A percentile compares a stretch with the other conserved stretches of the same genome.
These are phyloP conservation scores for Trichoderma oligosporum DNA, from an alignment of 2,329 filamentous ascomycete genomes.

Conservation along the genomic window DNA sequence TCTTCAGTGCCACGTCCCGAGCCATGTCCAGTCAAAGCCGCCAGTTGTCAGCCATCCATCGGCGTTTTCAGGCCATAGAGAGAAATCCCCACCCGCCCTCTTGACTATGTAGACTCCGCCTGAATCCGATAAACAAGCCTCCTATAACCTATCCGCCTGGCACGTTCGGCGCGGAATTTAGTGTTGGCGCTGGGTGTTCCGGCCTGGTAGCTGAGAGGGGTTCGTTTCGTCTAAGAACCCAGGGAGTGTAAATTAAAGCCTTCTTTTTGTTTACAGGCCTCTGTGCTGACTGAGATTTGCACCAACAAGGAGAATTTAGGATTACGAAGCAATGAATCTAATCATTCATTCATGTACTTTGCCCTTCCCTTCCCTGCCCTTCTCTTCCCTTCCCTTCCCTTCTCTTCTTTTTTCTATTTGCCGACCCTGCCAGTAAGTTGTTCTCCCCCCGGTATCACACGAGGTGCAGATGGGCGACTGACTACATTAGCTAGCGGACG, in stretches of 20 bases:
- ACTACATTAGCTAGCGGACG: background rate
- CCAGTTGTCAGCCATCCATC: background rate
- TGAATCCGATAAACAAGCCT: constrained; percentile 15
- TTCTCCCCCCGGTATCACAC: background rate
- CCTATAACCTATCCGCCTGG: constrained; percentile 16
- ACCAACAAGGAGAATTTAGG: too few relatives aligned
- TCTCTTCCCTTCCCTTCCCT: too few relatives aligned
- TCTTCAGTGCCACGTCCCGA: background rate
- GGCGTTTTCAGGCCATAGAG: background rate
- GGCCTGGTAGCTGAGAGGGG: background rate
- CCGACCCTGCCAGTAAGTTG: background rate
- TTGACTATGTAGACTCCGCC: constrained; percentile 11
- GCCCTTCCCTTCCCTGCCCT: too few relatives aligned
- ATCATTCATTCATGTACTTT: too few relatives aligned
- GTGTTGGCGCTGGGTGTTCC: background rate
- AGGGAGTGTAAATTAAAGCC: too few relatives aligned
- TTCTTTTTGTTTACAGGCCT: too few relatives aligned
- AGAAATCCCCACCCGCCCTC: background rate
- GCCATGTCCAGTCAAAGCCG: too few relatives aligned
- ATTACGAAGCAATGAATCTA: too few relatives aligned
- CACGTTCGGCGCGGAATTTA: constrained; percentile 6
- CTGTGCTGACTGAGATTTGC: background rate
- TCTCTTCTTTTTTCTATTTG: background rate
- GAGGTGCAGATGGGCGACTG: background rate
- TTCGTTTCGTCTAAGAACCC: background rate